Evolutionary conservation across 1,284 basidiomycete species (phyloP).

Genomic region (Cryptococcus sp.): DNA sequence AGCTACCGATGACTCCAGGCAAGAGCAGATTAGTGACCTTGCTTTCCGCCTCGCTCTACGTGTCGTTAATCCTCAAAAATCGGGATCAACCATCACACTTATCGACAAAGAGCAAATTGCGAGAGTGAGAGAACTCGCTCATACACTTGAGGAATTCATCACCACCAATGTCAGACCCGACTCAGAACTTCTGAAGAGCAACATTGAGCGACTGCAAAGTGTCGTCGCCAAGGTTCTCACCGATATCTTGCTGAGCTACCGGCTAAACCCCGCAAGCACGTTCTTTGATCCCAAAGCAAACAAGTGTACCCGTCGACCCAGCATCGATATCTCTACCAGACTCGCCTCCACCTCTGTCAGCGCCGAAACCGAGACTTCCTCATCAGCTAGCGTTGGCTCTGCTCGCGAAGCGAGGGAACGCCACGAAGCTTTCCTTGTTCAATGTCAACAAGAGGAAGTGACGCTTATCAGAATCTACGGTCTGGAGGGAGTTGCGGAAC

Average conservation of each 20-base stretch:
- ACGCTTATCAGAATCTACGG: slow-evolving; percentile 11
- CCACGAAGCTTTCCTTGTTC: slow-evolving; percentile 6
- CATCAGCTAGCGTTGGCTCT: not conserved
- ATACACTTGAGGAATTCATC: slow-evolving; percentile 12
- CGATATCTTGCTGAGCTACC: slow-evolving; percentile 14
- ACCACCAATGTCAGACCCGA: slow-evolving; percentile 8
- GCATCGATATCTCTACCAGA: not conserved
- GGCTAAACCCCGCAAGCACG: slow-evolving; percentile 15
- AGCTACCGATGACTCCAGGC: not conserved
- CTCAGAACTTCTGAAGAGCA: slow-evolving; percentile 6
- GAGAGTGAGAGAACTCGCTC: slow-evolving; percentile 2
- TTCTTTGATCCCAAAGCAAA: slow-evolving; percentile 14
- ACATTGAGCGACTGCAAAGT: slow-evolving; percentile 1
- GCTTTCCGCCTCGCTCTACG: slow-evolving; percentile 18
- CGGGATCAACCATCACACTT: not conserved
- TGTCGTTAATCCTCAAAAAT: not conserved
- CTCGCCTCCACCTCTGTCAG: not conserved
- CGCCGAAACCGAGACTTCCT: not conserved
- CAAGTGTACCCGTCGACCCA: slow-evolving; percentile 5
- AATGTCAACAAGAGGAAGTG: slow-evolving; percentile 11
- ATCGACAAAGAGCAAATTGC: slow-evolving; percentile 1
- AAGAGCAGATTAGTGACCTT: slow-evolving; percentile 11
- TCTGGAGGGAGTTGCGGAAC: slow-evolving; percentile 21
- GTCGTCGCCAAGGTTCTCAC: slow-evolving; percentile 9
- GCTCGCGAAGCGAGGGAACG: slow-evolving; percentile 7